Evolutionary conservation across 495 filamentous ascomycete species (phyloP), one percentile per base, ranked within the genome.

Genomic region (Xylaria cubensis): DNA sequence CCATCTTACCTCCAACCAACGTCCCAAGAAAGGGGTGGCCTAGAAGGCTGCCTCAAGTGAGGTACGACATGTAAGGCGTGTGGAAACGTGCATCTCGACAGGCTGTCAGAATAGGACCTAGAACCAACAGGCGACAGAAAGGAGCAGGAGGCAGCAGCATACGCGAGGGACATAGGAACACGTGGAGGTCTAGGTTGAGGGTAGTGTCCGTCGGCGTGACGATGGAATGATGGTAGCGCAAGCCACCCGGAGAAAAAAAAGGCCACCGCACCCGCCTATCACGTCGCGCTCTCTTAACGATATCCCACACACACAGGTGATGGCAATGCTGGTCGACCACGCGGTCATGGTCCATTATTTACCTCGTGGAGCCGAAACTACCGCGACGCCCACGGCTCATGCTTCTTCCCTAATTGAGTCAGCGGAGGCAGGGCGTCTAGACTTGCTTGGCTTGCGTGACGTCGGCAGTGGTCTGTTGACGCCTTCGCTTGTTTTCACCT

Each of bases 401-500:
- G 36, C 6, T 69, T 69, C 6, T 69, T 69, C 15, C 66, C 51
- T 46, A 17, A 21, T 69, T 36, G 39, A 69, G 66, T 59, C 17
- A 32, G 19, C 39, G 66, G 66, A 58, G 42, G 51, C 36, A 13
- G 26, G 26, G 41, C 64, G 29, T 24, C 29, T 53, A 41, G 29
- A 67, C 29, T 55, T 21, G 19, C 58, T 39, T 44, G 39, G 19
- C 58, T 39, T 53, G 42, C 26, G 36, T 26, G 24, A 32, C 13
- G 53, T 56, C 53, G 26, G 53, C 53, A 56, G 29, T 32, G 26
- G 53, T 5, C 53, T 32, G 13, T 48, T 21, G 19, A 46, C 24
- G 63, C 10, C 50, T 29, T 67, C 64, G 64, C 64, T 67, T 67
- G 64, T 67, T 67, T 67, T 56, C 36, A 7, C 64, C 64, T 55